phyloP scores from a whole-genome alignment of 163 green algal species.

The Scenedesmus sp. region DNA sequence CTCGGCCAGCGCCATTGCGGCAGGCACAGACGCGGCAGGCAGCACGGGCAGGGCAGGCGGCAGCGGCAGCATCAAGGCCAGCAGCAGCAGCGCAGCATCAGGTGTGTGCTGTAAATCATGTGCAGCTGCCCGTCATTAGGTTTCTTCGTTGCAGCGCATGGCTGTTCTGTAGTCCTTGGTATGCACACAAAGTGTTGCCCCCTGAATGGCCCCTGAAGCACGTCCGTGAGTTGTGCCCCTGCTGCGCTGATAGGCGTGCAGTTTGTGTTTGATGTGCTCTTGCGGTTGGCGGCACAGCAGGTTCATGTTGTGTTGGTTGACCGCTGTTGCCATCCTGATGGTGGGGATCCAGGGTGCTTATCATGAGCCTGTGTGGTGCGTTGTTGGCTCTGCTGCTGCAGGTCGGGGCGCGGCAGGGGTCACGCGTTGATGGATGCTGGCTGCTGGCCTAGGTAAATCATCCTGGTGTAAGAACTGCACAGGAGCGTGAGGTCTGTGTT shows the following conservation, averaged over 20 bases:
- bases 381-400: neutral
- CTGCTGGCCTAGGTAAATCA: conserved; percentile 91
- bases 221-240: too few relatives aligned
- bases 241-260: too few relatives aligned
- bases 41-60: neutral
- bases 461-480: conserved; percentile 81
- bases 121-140: too few relatives aligned
- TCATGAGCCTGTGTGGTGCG: too few relatives aligned
- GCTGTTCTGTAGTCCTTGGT: neutral
- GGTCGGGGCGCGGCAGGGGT: neutral
- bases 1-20: conserved; percentile 11
- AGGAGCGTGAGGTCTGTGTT: conserved; percentile 37
- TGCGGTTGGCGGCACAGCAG: too few relatives aligned
- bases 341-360: too few relatives aligned
- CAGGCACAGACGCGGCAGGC: conserved; percentile 9
- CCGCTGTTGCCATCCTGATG: too few relatives aligned
- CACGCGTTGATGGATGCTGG: conserved; percentile 1
- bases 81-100: conserved; percentile 29
- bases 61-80: neutral
- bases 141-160: neutral
- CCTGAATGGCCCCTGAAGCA: too few relatives aligned
- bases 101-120: neutral
- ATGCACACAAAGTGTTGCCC: too few relatives aligned
- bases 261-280: too few relatives aligned
- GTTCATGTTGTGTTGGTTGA: too few relatives aligned